Percentiles rank a stretch among this genome's conserved stretches.
Evolutionary conservation across 169 alveolate species (phyloP).

Genomic region (Cryptosporidium andersoni): DNA sequence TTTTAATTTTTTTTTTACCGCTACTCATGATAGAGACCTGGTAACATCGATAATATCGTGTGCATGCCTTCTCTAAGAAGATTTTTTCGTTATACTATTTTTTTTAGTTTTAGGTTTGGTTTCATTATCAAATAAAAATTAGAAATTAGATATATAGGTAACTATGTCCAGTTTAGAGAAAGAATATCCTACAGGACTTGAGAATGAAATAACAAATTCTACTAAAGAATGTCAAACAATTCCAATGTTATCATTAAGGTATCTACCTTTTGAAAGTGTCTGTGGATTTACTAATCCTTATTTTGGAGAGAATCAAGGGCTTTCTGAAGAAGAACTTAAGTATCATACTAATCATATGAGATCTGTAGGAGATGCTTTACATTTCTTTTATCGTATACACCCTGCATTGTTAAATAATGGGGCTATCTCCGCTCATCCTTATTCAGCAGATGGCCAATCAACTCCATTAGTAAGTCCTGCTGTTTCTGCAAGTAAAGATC

Average conservation of each 20-base stretch:
- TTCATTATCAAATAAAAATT: no score
- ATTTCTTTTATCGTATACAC: constrained; percentile 25
- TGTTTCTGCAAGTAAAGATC: constrained; percentile 13
- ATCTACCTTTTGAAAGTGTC: constrained; percentile 65
- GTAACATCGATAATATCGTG: no score
- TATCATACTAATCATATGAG: constrained; percentile 65
- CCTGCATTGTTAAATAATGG: constrained; percentile 2
- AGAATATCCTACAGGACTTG: neutral
- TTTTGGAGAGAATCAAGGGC: constrained; percentile 40
- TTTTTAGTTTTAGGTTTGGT: neutral
- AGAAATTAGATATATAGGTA: neutral
- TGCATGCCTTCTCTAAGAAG: no score
- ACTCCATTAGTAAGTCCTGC: constrained; percentile 59
- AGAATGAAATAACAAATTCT: neutral
- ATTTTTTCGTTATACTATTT: neutral
- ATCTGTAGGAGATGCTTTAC: constrained; percentile 69
- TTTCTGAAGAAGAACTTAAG: constrained; percentile 25
- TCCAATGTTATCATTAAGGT: constrained; percentile 59
- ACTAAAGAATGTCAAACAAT: neutral
- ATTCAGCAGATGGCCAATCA: constrained; percentile 12
- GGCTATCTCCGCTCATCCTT: constrained; percentile 31
- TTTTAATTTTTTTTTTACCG: no score
- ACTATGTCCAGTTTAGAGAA: neutral
- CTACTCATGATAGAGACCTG: no score
- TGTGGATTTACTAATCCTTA: constrained; percentile 68